Base-by-base conservation (phyloP, 495 filamentous ascomycete species). In the Jackrogersella multiformis region DNA sequence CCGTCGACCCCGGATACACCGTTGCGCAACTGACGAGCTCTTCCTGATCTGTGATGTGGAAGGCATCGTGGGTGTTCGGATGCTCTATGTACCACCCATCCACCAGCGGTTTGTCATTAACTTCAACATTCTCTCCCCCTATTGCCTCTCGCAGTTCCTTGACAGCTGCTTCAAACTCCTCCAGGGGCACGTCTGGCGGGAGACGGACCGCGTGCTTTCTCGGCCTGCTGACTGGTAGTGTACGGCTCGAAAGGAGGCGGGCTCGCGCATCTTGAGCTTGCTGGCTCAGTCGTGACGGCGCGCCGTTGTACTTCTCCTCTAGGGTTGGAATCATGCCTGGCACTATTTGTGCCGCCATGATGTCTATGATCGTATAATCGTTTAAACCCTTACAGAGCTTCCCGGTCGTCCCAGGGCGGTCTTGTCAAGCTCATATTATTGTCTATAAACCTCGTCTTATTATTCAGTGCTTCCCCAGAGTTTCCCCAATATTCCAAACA, bases 51-150 rank as follows among this genome's bases (percentile, higher is more conserved):
- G 77, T 45, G 45, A 82, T 71, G 70, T 81, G 75, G 60, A 76
- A 79, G 8, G 78, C 74, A 68, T 83, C 82, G 61, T 85, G 81
- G 0, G 78, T 81, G 48, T 80, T 78, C 18, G 80, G 80, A 41
- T 81, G 79, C 54, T 83, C 79, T 38, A 82, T 73, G 44, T 82
- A 81, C 81, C 80, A 82, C 23, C 80, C 80, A 65, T 82, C 79
- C 15, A 71, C 71, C 4, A 78, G 66, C 2, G 69, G 71, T 42
- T 77, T 73, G 57, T 83, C 77, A 58, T 79, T 81, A 45, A 82
- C 54, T 20, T 75, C 78, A 4, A 82, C 79, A 53, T 79, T 76
- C 16, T 70, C 74, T 3, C 56, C 41, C 8, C 78, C 78, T 9
- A 83, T 59, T 8, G 62, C 58, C 9, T 62, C 58, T 15, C 38